Percentiles rank a stretch among this genome's conserved stretches.
Conservation (phyloP, 2,329 filamentous ascomycete genomes). For the Cladophialophora immunda region DNA sequence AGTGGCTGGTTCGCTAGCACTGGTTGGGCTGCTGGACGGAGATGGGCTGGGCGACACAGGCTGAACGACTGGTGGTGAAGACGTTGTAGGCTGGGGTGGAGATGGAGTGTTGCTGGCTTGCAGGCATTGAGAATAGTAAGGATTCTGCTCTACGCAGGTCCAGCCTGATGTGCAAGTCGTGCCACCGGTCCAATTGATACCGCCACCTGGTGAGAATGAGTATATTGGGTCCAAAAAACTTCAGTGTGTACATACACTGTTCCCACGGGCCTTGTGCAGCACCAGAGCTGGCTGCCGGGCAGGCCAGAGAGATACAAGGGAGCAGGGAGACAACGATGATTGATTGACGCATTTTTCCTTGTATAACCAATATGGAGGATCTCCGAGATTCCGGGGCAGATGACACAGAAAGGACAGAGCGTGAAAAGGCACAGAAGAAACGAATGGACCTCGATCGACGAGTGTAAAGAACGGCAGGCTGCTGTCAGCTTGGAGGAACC, state of each 20-base stretch:
- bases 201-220: slow-evolving; percentile 43
- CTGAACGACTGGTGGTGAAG: slow-evolving; percentile 14
- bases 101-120: slow-evolving; percentile 18
- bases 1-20: slow-evolving; percentile 15
- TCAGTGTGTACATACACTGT: slow-evolving; percentile 29
- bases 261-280: slow-evolving; percentile 29
- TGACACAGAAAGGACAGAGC: slow-evolving; percentile 3
- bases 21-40: slow-evolving; percentile 3
- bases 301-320: slow-evolving; percentile 25
- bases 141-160: slow-evolving; percentile 46
- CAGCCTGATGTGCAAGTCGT: slow-evolving; percentile 47
- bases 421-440: slow-evolving; percentile 25
- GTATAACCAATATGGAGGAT: background rate
- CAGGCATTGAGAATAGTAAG: slow-evolving; percentile 52
- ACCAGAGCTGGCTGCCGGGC: slow-evolving; percentile 14
- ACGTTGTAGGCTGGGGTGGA: slow-evolving; percentile 11
- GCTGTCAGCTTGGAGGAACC: slow-evolving; percentile 18
- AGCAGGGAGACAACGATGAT: slow-evolving; percentile 19
- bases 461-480: slow-evolving; percentile 31
- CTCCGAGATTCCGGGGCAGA: background rate
- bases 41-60: background rate
- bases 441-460: slow-evolving; percentile 35
- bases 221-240: background rate
- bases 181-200: slow-evolving; percentile 46
- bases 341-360: slow-evolving; percentile 29